A percentile compares a stretch with the other conserved stretches of the same genome.
Evolutionary conservation across 179 eudicot species (phyloP).

Genomic region (Silene noctiflora): DNA sequence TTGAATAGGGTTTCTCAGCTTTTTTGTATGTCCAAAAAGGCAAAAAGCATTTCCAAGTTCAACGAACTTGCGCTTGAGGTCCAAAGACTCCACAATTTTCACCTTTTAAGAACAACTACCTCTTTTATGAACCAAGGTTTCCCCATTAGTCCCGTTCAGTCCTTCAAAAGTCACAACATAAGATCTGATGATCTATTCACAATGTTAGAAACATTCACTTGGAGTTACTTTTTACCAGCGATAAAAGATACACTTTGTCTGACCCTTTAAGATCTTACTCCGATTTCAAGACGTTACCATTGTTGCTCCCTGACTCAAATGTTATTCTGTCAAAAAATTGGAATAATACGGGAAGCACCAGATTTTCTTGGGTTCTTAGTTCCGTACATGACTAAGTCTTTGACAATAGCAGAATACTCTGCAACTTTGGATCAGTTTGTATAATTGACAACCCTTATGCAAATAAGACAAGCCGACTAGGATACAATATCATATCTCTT

Average conservation of each 20-base stretch:
- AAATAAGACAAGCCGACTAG: slow-evolving; percentile 84
- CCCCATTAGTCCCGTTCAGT: slow-evolving; percentile 26
- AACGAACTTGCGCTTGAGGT: slow-evolving; percentile 75
- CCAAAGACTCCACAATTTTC: slow-evolving; percentile 65
- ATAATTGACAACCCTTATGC: slow-evolving; percentile 77
- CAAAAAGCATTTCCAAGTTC: slow-evolving; percentile 93
- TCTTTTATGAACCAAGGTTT: slow-evolving; percentile 49
- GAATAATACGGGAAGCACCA: slow-evolving; percentile 55
- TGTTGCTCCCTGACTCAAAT: slow-evolving; percentile 42
- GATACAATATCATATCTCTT: slow-evolving; percentile 72
- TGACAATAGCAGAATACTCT: slow-evolving; percentile 67
- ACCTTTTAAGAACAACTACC: slow-evolving; percentile 61
- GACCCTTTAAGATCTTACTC: no score
- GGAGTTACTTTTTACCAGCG: no score
- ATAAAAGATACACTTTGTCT: no score
- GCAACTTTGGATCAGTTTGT: slow-evolving; percentile 91
- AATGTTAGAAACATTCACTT: slow-evolving; percentile 31
- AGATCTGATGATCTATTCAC: slow-evolving; percentile 37
- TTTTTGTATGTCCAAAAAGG: slow-evolving; percentile 98
- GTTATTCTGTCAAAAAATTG: slow-evolving; percentile 43
- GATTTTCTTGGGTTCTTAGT: slow-evolving; percentile 66
- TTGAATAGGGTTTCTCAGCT: slow-evolving; percentile 82
- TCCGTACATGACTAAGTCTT: slow-evolving; percentile 47
- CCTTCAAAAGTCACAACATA: slow-evolving; percentile 37
- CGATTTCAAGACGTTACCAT: slow-evolving; percentile 34